Base-by-base conservation (phyloP, 1,139 yeast species). In the Candida smagusa region DNA sequence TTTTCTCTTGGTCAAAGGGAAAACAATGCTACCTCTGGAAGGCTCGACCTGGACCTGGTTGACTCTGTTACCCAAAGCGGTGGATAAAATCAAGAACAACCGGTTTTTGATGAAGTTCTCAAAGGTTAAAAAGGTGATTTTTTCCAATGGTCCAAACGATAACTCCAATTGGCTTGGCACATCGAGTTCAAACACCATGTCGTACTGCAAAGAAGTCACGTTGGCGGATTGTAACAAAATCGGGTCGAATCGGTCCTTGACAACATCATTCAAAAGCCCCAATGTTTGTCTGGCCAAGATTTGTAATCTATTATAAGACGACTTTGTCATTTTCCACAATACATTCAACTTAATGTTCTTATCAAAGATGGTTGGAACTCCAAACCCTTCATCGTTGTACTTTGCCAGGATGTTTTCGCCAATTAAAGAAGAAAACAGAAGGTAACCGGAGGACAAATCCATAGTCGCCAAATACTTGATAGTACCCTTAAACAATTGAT, bases 401-500 rank as follows among this genome's bases (percentile, higher is more conserved):
- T 72, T 73, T 5, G 81, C 66, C 24, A 67, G 47, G 9, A 58
- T 42, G 24, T 53, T 62, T 30, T 77, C 82, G 11, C 79, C 79
- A 33, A 76, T 63, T 30, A 74, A 67, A 7, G 86, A 79, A 36
- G 79, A 70, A 53, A 84, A 83, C 30, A 85, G 81, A 37, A 84
- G 63, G 50, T 83, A 81, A 0, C 92, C 92, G 12, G 66, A 61
- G 35, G 70, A 61, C 38, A 90, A 62, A 53, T 86, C 92, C 68
- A 81, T 80, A 3, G 87, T 77, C 2, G 97, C 94, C 43, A 92
- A 58, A 52, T 84, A 90, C 50, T 81, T 81, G 36, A 92, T 72
- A 2, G 88, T 79, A 54, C 95, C 96, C 58, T 87, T 89, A 67
- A 92, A 92, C 40, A 92, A 65, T 62, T 92, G 98, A 57, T 89